Percentiles rank a stretch among this genome's conserved stretches.
Conservation (phyloP, 108 stramenopile genomes). For the Pseudonitzschia multiseries region DNA sequence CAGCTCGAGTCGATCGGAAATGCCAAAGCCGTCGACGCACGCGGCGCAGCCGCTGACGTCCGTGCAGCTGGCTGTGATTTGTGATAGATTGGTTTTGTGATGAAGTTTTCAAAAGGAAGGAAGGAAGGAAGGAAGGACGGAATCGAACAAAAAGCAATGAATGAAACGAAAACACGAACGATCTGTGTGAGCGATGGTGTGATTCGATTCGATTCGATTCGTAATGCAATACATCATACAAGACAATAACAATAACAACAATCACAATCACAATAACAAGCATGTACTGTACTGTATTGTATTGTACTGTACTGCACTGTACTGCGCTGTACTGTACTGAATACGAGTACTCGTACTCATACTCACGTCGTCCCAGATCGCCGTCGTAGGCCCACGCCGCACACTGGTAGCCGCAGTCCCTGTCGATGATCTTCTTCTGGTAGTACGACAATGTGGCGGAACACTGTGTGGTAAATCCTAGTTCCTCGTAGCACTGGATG, state of each 20-base stretch:
- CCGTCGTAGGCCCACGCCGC: constrained; percentile 7
- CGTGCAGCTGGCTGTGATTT: neutral
- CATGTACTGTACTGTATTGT: too few species aligned
- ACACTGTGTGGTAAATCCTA: constrained; percentile 10
- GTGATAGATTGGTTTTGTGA: too few species aligned
- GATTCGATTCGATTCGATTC: neutral
- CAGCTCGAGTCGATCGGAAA: neutral
- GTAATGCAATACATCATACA: too few species aligned
- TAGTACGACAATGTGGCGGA: neutral
- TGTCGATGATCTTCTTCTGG: constrained; percentile 9
- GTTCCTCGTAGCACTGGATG: neutral
- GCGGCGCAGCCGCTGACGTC: neutral
- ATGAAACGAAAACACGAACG: too few species aligned
- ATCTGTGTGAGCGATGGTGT: neutral
- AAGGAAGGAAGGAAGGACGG: too few species aligned
- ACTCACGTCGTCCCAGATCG: neutral
- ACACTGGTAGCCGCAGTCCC: constrained; percentile 5
- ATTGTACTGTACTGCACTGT: too few species aligned
- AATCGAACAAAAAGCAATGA: too few species aligned
- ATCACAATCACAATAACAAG: too few species aligned
- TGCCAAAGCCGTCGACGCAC: neutral
- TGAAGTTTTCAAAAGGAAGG: too few species aligned
- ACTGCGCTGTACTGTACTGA: too few species aligned
- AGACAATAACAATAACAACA: too few species aligned
- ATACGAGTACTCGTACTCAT: too few species aligned